Percentiles rank a stretch among this genome's conserved stretches.
Conservation (phyloP, 805 yeast species). For the Spathaspora arborariae region DNA sequence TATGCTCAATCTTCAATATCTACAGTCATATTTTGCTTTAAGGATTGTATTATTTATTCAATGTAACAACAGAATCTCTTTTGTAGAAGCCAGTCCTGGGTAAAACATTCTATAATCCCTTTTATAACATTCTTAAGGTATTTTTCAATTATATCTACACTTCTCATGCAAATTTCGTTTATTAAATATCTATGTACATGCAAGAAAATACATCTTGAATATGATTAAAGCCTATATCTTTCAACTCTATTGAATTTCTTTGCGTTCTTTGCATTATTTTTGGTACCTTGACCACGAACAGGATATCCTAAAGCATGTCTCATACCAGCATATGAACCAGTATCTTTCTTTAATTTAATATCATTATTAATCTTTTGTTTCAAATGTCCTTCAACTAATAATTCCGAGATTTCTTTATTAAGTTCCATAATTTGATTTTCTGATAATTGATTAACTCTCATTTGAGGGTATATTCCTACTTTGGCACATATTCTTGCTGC, state of each 20-base stretch:
- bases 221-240: conserved; percentile 37
- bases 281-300: conserved; percentile 81
- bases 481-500: conserved; percentile 80
- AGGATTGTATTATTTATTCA: no score
- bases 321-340: conserved; percentile 83
- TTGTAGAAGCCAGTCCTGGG: no score
- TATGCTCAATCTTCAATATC: no score
- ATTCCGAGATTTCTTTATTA: conserved; percentile 79
- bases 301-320: conserved; percentile 78
- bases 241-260: conserved; percentile 76
- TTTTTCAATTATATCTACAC: no score
- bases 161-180: background rate
- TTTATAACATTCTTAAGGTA: no score
- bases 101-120: no score
- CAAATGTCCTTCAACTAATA: conserved; percentile 79
- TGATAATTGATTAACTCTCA: conserved; percentile 89
- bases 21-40: no score
- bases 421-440: conserved; percentile 85
- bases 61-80: no score
- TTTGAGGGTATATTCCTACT: conserved; percentile 85
- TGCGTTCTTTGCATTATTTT: conserved; percentile 89
- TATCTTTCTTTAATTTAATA: conserved; percentile 71
- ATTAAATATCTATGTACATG: conserved; percentile 2
- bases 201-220: background rate
- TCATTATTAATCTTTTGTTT: conserved; percentile 72